These are phyloP conservation scores for Gloeophyllum trabeum DNA, from an alignment of 768 basidiomycete species.

Conservation along the genomic window DNA sequence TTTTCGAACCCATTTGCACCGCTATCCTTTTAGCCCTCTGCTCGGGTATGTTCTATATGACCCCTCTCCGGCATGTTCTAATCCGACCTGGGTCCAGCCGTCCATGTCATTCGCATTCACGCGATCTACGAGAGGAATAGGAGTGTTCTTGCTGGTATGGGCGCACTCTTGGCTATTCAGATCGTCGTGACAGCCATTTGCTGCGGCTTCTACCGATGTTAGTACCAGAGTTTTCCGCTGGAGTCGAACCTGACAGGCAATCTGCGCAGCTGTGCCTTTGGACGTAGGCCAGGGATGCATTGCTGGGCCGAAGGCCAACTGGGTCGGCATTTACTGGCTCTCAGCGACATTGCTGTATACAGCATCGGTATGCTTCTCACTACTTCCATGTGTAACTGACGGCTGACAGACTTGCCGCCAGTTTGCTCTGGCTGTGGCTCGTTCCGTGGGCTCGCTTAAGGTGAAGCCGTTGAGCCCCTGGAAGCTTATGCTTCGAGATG, in stretches of 20 bases:
- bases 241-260: neutral
- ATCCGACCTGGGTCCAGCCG: constrained; percentile 22
- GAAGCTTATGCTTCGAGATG: constrained; percentile 88
- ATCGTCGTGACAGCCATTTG: constrained; percentile 61
- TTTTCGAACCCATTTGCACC: constrained; percentile 82
- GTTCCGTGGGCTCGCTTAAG: constrained; percentile 46
- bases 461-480: constrained; percentile 52
- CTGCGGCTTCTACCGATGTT: constrained; percentile 72
- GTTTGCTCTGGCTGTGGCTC: constrained; percentile 49
- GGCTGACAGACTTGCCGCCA: constrained; percentile 17
- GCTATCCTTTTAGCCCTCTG: constrained; percentile 69
- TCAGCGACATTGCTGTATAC: constrained; percentile 65
- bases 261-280: constrained; percentile 49
- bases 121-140: constrained; percentile 67
- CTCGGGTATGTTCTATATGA: constrained; percentile 28
- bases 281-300: constrained; percentile 74
- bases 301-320: constrained; percentile 67
- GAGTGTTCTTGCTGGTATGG: constrained; percentile 41
- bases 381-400: constrained; percentile 14
- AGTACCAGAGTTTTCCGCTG: constrained; percentile 11
- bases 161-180: constrained; percentile 52
- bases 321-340: constrained; percentile 85
- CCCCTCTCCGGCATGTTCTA: neutral
- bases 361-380: constrained; percentile 37
- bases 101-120: constrained; percentile 70